Percentiles rank a stretch among this genome's conserved stretches.
These are phyloP conservation scores for Botrytis aclada DNA, from an alignment of 2,329 filamentous ascomycete species.

Conservation along the genomic window DNA sequence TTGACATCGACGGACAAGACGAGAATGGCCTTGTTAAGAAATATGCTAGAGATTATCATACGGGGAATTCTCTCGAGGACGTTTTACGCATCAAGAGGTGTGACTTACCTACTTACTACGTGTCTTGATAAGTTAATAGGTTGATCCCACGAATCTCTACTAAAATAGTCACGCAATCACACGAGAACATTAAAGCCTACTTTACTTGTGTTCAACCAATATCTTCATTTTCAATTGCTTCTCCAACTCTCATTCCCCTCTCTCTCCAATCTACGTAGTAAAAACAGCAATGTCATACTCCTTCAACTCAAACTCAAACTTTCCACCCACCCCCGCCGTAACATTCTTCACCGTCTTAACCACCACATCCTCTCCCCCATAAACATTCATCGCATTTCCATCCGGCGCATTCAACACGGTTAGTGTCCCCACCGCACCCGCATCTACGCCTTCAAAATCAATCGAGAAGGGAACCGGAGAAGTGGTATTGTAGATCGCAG, in stretches of 20 bases:
- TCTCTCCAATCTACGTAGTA: constrained; percentile 4
- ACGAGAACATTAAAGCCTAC: too few relatives aligned
- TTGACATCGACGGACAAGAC: too few relatives aligned
- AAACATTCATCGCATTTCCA: constrained; percentile 10
- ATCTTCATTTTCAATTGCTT: background rate
- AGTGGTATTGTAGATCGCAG: constrained; percentile 19
- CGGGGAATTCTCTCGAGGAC: too few relatives aligned
- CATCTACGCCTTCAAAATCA: constrained; percentile 16
- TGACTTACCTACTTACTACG: too few relatives aligned
- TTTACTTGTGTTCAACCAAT: background rate
- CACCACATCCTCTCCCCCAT: constrained; percentile 14
- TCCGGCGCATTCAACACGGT: constrained; percentile 17
- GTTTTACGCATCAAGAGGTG: too few relatives aligned
- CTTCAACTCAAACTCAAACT: constrained; percentile 20
- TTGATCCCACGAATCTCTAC: too few relatives aligned
- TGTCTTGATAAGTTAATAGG: too few relatives aligned
- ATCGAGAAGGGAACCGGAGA: constrained; percentile 10
- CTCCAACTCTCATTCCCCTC: too few relatives aligned
- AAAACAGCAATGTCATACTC: constrained; percentile 20
- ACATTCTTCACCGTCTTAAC: background rate
- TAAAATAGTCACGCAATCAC: background rate
- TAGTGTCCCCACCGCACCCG: background rate
- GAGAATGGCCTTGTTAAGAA: too few relatives aligned
- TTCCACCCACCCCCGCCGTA: background rate
- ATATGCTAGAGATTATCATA: too few relatives aligned